Percentiles rank a stretch among this genome's conserved stretches.
These are phyloP conservation scores for Spongospora subterranea DNA, from an alignment of 208 protist genomes.

Conservation along the genomic window DNA sequence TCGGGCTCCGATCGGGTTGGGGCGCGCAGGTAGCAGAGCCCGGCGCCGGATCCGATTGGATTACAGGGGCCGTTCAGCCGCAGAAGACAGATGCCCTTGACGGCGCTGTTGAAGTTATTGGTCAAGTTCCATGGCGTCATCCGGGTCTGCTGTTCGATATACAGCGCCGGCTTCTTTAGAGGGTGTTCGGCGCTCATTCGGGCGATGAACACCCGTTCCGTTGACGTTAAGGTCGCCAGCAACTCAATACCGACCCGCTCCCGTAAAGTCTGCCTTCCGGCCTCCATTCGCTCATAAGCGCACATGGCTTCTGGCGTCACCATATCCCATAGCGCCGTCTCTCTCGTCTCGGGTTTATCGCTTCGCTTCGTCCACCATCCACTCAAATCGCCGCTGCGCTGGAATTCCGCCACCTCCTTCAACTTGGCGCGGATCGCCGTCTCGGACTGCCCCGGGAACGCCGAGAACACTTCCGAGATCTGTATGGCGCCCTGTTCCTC, in stretches of 20 bases:
- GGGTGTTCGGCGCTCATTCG: conserved; percentile 17
- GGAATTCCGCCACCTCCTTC: conserved; percentile 50
- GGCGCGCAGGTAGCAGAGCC: conserved; percentile 26
- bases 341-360: background rate
- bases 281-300: conserved; percentile 33
- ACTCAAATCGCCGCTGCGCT: conserved; percentile 43
- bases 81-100: conserved; percentile 24
- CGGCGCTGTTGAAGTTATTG: background rate
- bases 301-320: conserved; percentile 27
- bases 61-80: conserved; percentile 43
- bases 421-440: conserved; percentile 53
- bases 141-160: conserved; percentile 42
- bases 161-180: conserved; percentile 3
- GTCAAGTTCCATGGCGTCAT: conserved; percentile 48
- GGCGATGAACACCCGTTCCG: conserved; percentile 33
- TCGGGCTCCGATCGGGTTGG: conserved; percentile 26
- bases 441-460: conserved; percentile 40
- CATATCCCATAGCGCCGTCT: conserved; percentile 21
- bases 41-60: conserved; percentile 27
- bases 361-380: conserved; percentile 1
- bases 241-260: conserved; percentile 32
- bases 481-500: background rate
- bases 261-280: background rate
- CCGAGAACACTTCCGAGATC: conserved; percentile 44
- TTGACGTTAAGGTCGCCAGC: conserved; percentile 1